phyloP scores from a whole-genome alignment of 2,329 filamentous ascomycete genomes.

The Trichoderma koningiopsis region DNA sequence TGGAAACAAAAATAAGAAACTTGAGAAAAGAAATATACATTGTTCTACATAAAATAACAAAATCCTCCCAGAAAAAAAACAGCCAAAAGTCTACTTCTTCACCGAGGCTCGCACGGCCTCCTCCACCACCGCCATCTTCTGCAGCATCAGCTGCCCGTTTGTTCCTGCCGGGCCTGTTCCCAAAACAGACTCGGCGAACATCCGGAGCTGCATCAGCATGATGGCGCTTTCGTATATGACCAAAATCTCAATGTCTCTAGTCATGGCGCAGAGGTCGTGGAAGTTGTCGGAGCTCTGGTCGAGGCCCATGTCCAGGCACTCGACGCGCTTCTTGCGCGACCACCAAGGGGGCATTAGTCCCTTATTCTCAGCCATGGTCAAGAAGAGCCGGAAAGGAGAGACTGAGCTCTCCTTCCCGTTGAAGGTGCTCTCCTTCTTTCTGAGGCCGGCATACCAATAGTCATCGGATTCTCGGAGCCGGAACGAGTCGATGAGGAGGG shows the following conservation, averaged over 20 bases:
- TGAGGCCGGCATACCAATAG: not conserved
- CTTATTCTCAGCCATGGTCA: conserved; percentile 1
- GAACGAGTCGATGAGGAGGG: conserved; percentile 17
- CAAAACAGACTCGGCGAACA: conserved; percentile 12
- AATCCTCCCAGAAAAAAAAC: not conserved
- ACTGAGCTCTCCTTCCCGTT: conserved; percentile 5
- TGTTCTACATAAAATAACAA: not conserved
- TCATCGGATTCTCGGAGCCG: conserved; percentile 15
- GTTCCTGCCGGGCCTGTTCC: not conserved
- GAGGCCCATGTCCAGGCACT: conserved; percentile 11
- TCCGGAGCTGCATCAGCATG: conserved; percentile 13
- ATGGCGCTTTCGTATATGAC: conserved; percentile 14
- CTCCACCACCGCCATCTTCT: conserved; percentile 19
- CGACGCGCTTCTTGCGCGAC: conserved; percentile 10
- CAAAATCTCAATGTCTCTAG: conserved; percentile 13
- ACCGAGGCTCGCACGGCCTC: not conserved
- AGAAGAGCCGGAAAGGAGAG: not conserved
- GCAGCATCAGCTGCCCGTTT: not conserved
- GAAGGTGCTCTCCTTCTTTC: conserved; percentile 4
- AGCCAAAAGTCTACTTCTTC: not conserved
- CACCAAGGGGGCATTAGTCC: conserved; percentile 14
- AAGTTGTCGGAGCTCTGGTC: conserved; percentile 11
- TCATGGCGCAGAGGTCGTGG: conserved; percentile 11
- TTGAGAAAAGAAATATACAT: not conserved
- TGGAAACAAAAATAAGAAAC: not conserved